Base-by-base conservation (phyloP, 768 basidiomycete genomes). In the Rhodotorula toruloides region DNA sequence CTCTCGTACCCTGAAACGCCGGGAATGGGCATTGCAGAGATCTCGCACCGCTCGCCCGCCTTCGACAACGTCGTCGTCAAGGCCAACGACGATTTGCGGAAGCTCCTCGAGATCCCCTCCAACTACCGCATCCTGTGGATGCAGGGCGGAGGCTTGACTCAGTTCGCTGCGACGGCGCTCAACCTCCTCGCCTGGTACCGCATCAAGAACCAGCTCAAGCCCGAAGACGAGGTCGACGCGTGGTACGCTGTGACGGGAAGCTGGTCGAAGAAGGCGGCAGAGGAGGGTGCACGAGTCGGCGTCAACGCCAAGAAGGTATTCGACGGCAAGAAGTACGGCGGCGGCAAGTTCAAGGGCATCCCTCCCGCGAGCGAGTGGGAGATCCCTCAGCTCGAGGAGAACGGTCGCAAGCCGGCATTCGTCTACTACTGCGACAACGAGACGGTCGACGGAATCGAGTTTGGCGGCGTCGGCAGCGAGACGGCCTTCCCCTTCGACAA, bases 391-490 rank as follows among this genome's bases (percentile, higher is more conserved):
- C 56, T 49, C 55, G 62, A 63, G 34, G 63, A 61, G 19, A 54
- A 65, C n/a, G 44, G 48, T 40, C 68, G 78, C n/a, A 83, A 86
- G 75, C 87, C 94, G 21, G 93, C 89, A 34, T 83, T 93, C 72
- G 86, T 97, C 65, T 98, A 94, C 80, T 98, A 96, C 80, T 99
- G 96, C 83, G 96, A 96, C 78, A 99, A 99, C 81, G 96, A 99
- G 81, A 99, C 96, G 21, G 88, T 98, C 63, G 87, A 94, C 72
- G 96, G 96, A 48, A 87, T 92, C 53, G 87, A 98, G 80, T 98
- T 89, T 79, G 83, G 85, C 63, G 66, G 57, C 8, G 17, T n/a
- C 21, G 52, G 40, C 16, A 44, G 50, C n/a, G 61, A 46, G 10
- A 54, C 50, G 19, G 82, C 86, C 29, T 96, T 97, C 82, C 93